These are phyloP conservation scores for Neckera pumila DNA, from an alignment of 225 moss, liverwort and hornwort species.

Conservation along the genomic window DNA sequence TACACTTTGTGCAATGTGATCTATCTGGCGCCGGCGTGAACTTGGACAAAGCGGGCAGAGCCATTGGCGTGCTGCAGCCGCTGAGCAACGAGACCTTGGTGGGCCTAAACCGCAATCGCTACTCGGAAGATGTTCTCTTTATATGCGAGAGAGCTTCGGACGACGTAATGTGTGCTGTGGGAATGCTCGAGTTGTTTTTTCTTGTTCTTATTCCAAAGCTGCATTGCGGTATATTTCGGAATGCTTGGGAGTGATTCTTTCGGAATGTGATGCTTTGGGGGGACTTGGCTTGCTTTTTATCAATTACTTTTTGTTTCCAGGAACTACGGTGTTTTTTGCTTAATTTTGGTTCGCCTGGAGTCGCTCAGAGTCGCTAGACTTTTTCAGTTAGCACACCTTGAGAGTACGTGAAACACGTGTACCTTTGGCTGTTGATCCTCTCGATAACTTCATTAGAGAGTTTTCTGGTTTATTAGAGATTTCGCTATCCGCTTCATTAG, in stretches of 20 bases:
- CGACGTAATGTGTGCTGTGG: not conserved
- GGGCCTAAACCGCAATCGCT: not conserved
- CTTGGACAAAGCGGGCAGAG: not conserved
- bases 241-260: not conserved
- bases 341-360: not conserved
- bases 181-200: not conserved
- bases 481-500: not conserved
- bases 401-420: not conserved
- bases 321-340: not conserved
- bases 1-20: not conserved
- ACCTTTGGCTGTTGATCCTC: not conserved
- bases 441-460: not conserved
- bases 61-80: conserved; percentile 12
- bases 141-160: not conserved
- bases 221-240: not conserved
- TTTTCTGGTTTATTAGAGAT: not conserved
- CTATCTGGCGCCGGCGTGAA: not conserved
- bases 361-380: not conserved
- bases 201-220: not conserved
- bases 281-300: not conserved
- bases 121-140: not conserved
- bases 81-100: conserved; percentile 29
- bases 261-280: not conserved
- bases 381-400: not conserved
- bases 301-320: not conserved